A percentile compares a stretch with the other conserved stretches of the same genome.
Evolutionary conservation across 257 asterid species (phyloP).

Genomic region (Solanum verrucosum): DNA sequence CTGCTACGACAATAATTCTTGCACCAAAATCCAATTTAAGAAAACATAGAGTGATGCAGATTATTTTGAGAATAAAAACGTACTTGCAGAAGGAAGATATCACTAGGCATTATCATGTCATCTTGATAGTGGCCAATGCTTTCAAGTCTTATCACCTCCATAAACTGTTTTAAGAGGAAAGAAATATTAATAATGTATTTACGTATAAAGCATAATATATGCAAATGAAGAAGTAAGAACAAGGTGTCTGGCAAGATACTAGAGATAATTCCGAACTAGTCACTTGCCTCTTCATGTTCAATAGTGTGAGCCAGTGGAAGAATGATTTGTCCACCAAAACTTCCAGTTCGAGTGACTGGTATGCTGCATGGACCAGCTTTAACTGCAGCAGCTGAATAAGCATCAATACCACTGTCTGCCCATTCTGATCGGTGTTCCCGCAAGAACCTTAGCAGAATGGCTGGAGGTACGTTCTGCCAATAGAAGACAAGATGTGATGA

Average conservation of each 20-base stretch:
- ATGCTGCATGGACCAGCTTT: constrained; percentile 71
- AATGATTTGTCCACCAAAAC: constrained; percentile 84
- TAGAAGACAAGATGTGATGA: background rate
- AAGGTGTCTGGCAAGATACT: background rate
- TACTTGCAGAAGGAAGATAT: constrained; percentile 91
- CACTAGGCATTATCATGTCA: constrained; percentile 71
- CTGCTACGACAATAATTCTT: background rate
- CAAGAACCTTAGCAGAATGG: constrained; percentile 74
- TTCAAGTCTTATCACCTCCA: constrained; percentile 98
- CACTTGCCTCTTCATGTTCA: constrained; percentile 89
- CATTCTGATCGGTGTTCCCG: constrained; percentile 96
- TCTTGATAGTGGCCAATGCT: constrained; percentile 64
- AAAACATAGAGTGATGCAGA: background rate
- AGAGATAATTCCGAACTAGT: background rate
- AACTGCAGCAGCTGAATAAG: constrained; percentile 84
- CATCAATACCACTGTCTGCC: constrained; percentile 93
- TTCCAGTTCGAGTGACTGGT: constrained; percentile 68
- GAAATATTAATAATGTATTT: background rate
- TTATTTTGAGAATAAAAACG: background rate
- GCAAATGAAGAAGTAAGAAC: background rate
- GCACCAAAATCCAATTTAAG: background rate
- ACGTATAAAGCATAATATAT: background rate
- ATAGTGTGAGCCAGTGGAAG: constrained; percentile 95
- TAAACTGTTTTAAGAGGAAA: constrained; percentile 40
- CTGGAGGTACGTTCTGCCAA: constrained; percentile 79